phyloP scores from a whole-genome alignment of 2,329 filamentous ascomycete species.

The Lecanoromycetidae sp. region DNA sequence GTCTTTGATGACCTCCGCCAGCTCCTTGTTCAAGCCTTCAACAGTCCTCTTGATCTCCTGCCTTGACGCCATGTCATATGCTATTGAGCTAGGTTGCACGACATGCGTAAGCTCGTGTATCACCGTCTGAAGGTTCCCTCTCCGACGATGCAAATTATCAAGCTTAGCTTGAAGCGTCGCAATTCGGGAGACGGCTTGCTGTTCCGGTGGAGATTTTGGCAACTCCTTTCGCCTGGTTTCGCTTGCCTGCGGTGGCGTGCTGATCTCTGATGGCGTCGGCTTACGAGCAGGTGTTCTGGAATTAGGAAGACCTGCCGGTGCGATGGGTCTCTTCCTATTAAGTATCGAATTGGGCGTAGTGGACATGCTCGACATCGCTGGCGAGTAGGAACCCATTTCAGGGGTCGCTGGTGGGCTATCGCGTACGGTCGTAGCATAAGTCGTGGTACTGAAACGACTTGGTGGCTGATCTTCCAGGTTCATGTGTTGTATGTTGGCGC shows the following conservation, averaged over 20 bases:
- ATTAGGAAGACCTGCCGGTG: conserved; percentile 20
- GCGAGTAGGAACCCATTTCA: conserved; percentile 28
- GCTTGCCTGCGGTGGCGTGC: conserved; percentile 8
- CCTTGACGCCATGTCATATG: conserved; percentile 51
- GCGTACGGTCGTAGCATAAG: conserved; percentile 43
- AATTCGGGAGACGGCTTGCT: conserved; percentile 51
- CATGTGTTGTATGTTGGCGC: conserved; percentile 21
- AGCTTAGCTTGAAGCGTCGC: conserved; percentile 54
- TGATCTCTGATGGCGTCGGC: conserved; percentile 29
- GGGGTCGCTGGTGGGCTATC: conserved; percentile 31
- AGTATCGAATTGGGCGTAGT: conserved; percentile 26
- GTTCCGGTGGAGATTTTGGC: conserved; percentile 50
- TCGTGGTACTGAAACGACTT: conserved; percentile 54
- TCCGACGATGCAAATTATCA: conserved; percentile 52
- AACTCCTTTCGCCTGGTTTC: conserved; percentile 41
- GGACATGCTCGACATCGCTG: conserved; percentile 23
- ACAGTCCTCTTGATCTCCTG: conserved; percentile 51
- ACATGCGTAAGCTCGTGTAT: conserved; percentile 68
- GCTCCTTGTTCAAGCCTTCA: conserved; percentile 50
- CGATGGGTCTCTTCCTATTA: conserved; percentile 30
- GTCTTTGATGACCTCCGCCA: conserved; percentile 61
- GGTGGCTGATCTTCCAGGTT: conserved; percentile 40
- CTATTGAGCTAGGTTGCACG: conserved; percentile 57
- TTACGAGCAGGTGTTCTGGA: conserved; percentile 30
- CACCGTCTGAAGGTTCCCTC: conserved; percentile 57